Evolutionary conservation across 2,329 filamentous ascomycete species (phyloP), one percentile per base, ranked within the genome.

Genomic region (Alternaria sp.): DNA sequence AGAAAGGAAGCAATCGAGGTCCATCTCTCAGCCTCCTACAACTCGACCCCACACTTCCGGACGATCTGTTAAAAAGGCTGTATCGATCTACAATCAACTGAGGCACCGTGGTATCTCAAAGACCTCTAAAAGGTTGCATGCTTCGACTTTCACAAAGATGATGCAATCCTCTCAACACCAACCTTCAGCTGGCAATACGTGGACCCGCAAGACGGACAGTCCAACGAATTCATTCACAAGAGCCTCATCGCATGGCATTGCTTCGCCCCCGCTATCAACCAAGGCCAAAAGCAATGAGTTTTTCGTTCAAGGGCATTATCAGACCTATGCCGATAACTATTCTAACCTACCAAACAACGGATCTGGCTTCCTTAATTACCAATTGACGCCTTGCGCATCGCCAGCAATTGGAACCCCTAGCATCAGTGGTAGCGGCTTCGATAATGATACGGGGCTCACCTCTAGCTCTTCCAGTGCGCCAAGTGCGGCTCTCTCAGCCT

Each of bases 91-190:
- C 43, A 63, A 68, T 47, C 64, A 62, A 39, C 62, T 68, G 22
- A 43, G 63, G 36, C 60, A 66, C 36, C 64, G 71, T 44, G 69
- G 70, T 1, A 62, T 72, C 26, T 66, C 70, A 12, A 76, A 73
- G 26, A 51, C 59, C 2, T 44, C 56, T 2, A 75, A 65, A 46
- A 75, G 67, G 42, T 57, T 66, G 24, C 54, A 65, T 4, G 51
- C 59, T 16, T 57, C 67, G 44, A 58, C 56, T 32, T 68, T 82
- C 79, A 44, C 83, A 43, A 86, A 83, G 68, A 84, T 87, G 81
- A 86, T 86, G 81, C 84, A 81, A 67, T 81, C 85, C 41, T 82
- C 83, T 22, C 81, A 83, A 57, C 80, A 79, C 64, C 77, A 77
- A 12, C 66, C 76, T 22, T 77, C 77, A 61, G 82, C 79, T 75